Base-by-base conservation (phyloP, 495 filamentous ascomycete species). In the Daldinia vernicosa region DNA sequence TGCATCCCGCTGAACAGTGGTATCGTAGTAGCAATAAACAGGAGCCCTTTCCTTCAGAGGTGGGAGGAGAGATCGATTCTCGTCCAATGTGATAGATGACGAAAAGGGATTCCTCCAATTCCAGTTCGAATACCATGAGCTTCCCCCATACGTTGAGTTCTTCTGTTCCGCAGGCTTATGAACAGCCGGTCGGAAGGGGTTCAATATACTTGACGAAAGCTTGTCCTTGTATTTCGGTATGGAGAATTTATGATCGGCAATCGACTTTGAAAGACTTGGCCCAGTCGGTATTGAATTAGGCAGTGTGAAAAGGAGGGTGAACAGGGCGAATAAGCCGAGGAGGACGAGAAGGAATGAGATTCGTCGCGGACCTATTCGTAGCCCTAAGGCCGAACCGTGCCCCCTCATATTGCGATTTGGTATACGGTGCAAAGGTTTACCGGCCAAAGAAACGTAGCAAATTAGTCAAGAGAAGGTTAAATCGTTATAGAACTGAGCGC, bases 11-110 rank as follows among this genome's bases (percentile, higher is more conserved):
- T 90, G 85, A 60, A 85, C 76, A 6, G 85, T 88, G 22, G 86
- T 80, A 70, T 97, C 93, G 75, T 97, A 97, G 78, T 93, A 99
- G 57, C 94, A 97, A 79, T 97, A 98, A 50, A 98, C 89, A n/a
- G 89, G 86, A 17, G 91, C 89, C 32, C 95, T 87, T 39, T 88
- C 81, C 24, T 69, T 76, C n/a, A 94, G 78, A 4, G 93, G 91
- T 62, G 95, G 95, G 3, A 99, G 89, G 62, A 97, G 88, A n/a
- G 91, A 89, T 51, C 94, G 85, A 67, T 89, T 89, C 79, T 97
- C 94, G 71, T 97, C 94, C 35, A 93, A 84, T 0, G 94, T 96
- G 52, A 95, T 86, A 28, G 89, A 86, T 30, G 89, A 93, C 40
- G 94, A 97, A 79, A 97, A 98, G 14, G 94, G 94, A 11, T 77